phyloP scores from a whole-genome alignment of 768 basidiomycete genomes.

The Leccinum ochraceum region DNA sequence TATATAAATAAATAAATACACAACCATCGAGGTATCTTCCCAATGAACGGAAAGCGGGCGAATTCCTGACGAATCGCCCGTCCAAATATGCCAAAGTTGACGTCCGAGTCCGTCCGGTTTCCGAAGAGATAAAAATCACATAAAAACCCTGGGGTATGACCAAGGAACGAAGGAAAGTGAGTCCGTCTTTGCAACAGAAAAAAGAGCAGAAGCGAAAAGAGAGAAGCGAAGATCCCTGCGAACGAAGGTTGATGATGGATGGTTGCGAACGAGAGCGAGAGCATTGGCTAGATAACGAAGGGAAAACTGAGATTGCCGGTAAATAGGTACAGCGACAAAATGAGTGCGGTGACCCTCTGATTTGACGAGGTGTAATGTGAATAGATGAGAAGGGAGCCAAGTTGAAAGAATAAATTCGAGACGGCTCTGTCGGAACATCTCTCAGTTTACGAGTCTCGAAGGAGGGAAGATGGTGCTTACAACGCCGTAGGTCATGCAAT shows the following conservation, averaged over 20 bases:
- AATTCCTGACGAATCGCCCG: not conserved
- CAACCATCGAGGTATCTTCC: constrained; percentile 6
- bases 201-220: not conserved
- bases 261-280: constrained; percentile 4
- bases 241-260: constrained; percentile 20
- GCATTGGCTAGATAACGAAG: constrained; percentile 9
- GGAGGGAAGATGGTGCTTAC: constrained; percentile 14
- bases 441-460: constrained; percentile 1
- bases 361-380: not conserved
- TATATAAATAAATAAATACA: constrained; percentile 1
- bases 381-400: not conserved
- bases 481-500: constrained; percentile 16
- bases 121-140: constrained; percentile 8
- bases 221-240: not conserved
- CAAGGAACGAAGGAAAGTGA: not conserved
- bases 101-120: constrained; percentile 7
- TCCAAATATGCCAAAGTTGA: not conserved
- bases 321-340: constrained; percentile 1
- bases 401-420: not conserved
- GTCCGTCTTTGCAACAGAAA: constrained; percentile 22
- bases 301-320: not conserved
- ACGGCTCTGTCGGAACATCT: not conserved
- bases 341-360: not conserved
- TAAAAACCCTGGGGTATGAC: not conserved
- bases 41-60: not conserved